Percentiles rank a stretch among this genome's conserved stretches.
These are phyloP conservation scores for Starmera dryadoides DNA, from an alignment of 805 yeast genomes.

Conservation along the genomic window DNA sequence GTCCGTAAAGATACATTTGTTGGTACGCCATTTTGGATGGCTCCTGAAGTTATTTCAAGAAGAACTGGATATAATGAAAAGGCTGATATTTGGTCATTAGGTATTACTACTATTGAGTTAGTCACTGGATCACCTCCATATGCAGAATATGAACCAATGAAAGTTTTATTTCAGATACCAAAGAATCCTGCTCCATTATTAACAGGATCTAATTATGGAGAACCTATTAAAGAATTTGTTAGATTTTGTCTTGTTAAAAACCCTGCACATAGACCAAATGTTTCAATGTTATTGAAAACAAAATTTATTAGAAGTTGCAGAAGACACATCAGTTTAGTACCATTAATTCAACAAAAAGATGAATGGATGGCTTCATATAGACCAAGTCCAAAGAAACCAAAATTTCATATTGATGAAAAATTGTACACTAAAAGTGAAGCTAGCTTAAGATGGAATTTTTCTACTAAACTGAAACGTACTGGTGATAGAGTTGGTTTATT, in stretches of 20 bases:
- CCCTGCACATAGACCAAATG: conserved; percentile 59
- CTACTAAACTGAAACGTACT: conserved; percentile 3
- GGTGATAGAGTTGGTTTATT: conserved; percentile 3
- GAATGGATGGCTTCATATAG: conserved; percentile 26
- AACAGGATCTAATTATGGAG: conserved; percentile 35
- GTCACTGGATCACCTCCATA: conserved; percentile 80
- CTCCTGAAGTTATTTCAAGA: conserved; percentile 82
- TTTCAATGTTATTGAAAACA: conserved; percentile 44
- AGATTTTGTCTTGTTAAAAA: conserved; percentile 58
- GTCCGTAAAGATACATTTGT: conserved; percentile 70
- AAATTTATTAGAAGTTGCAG: conserved; percentile 38
- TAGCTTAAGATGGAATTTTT: conserved; percentile 19
- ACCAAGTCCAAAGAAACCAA: conserved; percentile 27
- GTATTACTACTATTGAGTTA: conserved; percentile 85
- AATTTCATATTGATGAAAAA: conserved; percentile 25
- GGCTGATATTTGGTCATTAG: conserved; percentile 95
- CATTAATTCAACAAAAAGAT: conserved; percentile 33
- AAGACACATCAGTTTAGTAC: conserved; percentile 22
- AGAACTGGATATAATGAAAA: conserved; percentile 67
- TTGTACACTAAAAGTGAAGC: conserved; percentile 20
- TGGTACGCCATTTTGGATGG: conserved; percentile 99
- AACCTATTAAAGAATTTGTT: conserved; percentile 47
- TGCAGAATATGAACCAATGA: conserved; percentile 66
- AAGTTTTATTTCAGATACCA: conserved; percentile 67
- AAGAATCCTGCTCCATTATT: conserved; percentile 54